A percentile compares a stretch with the other conserved stretches of the same genome.
These are phyloP conservation scores for Thalassiosira profunda DNA, from an alignment of 108 stramenopile genomes.

Conservation along the genomic window DNA sequence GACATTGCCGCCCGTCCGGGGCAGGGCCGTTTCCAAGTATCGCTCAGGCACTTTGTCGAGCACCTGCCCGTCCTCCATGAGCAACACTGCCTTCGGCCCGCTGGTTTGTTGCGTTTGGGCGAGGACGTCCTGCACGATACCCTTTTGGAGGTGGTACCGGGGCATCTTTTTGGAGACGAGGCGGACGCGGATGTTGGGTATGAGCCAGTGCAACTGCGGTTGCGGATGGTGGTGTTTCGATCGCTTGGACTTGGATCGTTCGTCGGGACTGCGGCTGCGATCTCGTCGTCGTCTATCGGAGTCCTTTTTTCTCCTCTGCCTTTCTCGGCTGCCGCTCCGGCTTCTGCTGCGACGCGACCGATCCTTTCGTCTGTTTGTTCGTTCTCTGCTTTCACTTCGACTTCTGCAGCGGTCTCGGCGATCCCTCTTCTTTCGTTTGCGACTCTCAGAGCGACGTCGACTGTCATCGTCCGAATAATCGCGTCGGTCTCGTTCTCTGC, in stretches of 20 bases:
- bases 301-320: constrained; percentile 7
- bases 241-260: constrained; percentile 1
- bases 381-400: too few species aligned
- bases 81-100: constrained; percentile 62
- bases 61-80: constrained; percentile 66
- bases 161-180: constrained; percentile 75
- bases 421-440: constrained; percentile 20
- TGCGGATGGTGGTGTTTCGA: constrained; percentile 6
- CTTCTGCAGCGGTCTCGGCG: too few species aligned
- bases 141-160: constrained; percentile 75
- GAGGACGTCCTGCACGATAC: constrained; percentile 81
- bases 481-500: too few species aligned
- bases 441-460: constrained; percentile 7
- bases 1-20: constrained; percentile 79
- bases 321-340: constrained; percentile 2
- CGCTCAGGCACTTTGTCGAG: constrained; percentile 80
- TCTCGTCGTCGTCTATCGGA: too few species aligned
- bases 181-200: constrained; percentile 88
- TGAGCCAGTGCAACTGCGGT: constrained; percentile 59
- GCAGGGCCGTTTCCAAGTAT: constrained; percentile 87
- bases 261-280: too few species aligned
- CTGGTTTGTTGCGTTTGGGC: constrained; percentile 10
- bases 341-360: constrained; percentile 13
- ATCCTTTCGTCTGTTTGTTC: too few species aligned
- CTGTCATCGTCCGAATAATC: constrained; percentile 13